Conservation (phyloP, 768 basidiomycete genomes). For the Trametes cingulata region DNA sequence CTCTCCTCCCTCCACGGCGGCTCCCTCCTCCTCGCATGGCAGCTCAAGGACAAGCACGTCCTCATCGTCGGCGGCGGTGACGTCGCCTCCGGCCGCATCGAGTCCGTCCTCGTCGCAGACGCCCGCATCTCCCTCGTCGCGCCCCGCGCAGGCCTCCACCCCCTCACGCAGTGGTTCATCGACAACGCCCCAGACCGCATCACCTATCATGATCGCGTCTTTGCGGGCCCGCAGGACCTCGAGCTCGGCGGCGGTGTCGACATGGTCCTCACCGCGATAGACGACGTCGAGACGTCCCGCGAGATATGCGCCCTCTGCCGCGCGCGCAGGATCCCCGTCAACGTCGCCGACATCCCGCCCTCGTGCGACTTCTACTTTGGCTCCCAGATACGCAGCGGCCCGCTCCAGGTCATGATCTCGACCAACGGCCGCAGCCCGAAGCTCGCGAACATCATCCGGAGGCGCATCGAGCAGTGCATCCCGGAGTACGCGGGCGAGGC, state of each 20-base stretch:
- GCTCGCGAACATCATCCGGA: constrained; percentile 81
- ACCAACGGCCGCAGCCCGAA: constrained; percentile 93
- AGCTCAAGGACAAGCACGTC: constrained; percentile 79
- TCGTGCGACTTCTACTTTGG: constrained; percentile 99
- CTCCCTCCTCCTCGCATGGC: constrained; percentile 92
- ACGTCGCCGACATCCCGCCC: constrained; percentile 95
- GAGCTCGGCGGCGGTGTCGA: constrained; percentile 48
- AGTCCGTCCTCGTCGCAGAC: constrained; percentile 80
- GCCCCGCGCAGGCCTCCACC: constrained; percentile 66
- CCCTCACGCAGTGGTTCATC: constrained; percentile 56
- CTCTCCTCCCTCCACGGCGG: constrained; percentile 46
- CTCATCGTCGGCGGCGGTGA: constrained; percentile 94
- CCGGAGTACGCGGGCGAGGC: constrained; percentile 74
- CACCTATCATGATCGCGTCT: constrained; percentile 70
- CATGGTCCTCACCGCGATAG: constrained; percentile 93
- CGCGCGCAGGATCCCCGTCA: constrained; percentile 75
- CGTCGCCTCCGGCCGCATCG: constrained; percentile 86
- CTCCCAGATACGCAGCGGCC: constrained; percentile 85
- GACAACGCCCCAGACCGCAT: constrained; percentile 49
- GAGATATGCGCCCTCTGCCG: constrained; percentile 74
- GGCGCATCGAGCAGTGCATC: constrained; percentile 64
- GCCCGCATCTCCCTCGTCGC: constrained; percentile 77
- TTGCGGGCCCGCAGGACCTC: constrained; percentile 65
- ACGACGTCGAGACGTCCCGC: constrained; percentile 72
- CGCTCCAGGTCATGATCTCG: constrained; percentile 93